Percentiles rank a stretch among this genome's conserved stretches.
phyloP scores from a whole-genome alignment of 1,284 basidiomycete genomes.

The Ceratobasidium sp. region DNA sequence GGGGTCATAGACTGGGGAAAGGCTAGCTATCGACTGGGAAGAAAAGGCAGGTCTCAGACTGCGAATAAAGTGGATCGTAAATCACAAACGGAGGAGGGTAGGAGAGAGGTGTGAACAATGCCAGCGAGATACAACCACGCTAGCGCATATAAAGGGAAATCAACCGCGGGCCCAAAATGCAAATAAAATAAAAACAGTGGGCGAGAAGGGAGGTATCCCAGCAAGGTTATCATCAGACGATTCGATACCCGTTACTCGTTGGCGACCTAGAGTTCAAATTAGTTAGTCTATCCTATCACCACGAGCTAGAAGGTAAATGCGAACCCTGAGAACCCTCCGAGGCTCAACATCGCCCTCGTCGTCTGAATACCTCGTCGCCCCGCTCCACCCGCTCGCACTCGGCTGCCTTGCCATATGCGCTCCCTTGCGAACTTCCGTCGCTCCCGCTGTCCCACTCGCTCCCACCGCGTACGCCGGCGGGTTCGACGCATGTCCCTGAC shows the following conservation, averaged over 20 bases:
- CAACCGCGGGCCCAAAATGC: neutral
- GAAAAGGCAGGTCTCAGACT: no score
- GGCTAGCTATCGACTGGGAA: no score
- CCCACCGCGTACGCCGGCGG: slow-evolving; percentile 20
- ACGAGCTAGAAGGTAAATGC: neutral
- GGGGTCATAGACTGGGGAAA: no score
- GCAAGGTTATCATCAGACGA: slow-evolving; percentile 21
- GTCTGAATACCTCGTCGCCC: slow-evolving; percentile 21
- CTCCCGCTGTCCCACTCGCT: neutral
- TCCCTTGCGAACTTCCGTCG: slow-evolving; percentile 16
- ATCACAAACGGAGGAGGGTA: no score
- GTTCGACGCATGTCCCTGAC: neutral
- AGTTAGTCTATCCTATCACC: neutral
- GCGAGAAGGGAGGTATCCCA: slow-evolving; percentile 18
- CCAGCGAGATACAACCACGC: no score
- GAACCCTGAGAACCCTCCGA: slow-evolving; percentile 27
- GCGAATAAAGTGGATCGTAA: no score
- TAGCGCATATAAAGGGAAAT: neutral
- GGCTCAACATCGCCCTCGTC: slow-evolving; percentile 13
- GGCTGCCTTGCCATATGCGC: slow-evolving; percentile 7
- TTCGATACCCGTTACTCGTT: slow-evolving; percentile 8
- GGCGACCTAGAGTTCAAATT: slow-evolving; percentile 6
- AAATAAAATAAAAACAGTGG: neutral
- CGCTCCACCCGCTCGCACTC: slow-evolving; percentile 17
- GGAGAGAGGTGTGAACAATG: no score